Evolutionary conservation across 306 rosid species (phyloP).

Genomic region (Malus domestica): DNA sequence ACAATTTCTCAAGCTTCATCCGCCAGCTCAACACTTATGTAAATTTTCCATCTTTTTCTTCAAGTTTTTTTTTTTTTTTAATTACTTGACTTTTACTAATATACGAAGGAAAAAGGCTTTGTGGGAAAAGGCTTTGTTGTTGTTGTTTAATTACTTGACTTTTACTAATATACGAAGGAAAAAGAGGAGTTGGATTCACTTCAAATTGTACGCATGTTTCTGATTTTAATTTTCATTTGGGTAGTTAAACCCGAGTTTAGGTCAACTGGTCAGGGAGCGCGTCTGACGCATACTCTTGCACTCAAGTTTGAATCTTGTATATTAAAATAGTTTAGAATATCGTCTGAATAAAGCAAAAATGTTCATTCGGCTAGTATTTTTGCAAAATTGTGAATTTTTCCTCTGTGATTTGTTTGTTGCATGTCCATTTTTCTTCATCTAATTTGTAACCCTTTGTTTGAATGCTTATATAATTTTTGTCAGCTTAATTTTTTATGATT

Average conservation of each 20-base stretch:
- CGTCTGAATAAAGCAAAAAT: too few species aligned
- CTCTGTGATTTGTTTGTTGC: not conserved
- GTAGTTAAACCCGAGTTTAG: not conserved
- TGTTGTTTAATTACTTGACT: not conserved
- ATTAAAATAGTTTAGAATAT: too few species aligned
- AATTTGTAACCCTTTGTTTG: not conserved
- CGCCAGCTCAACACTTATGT: slow-evolving; percentile 98
- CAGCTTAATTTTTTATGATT: not conserved
- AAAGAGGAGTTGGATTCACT: not conserved
- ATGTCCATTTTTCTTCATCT: not conserved
- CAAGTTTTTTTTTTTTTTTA: not conserved
- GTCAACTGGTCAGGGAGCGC: too few species aligned
- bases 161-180: not conserved
- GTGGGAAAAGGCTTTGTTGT: too few species aligned
- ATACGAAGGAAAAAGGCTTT: too few species aligned
- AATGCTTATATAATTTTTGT: not conserved
- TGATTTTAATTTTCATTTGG: not conserved
- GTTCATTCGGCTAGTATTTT: not conserved
- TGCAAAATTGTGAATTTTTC: not conserved
- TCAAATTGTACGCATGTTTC: not conserved
- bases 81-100: too few species aligned
- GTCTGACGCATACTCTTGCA: too few species aligned
- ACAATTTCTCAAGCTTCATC: slow-evolving; percentile 89
- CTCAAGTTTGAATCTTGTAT: too few species aligned
- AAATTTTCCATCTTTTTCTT: slow-evolving; percentile 1